Base-by-base conservation (phyloP, 805 yeast genomes). In the Cyberlindnera xylosilytica region DNA sequence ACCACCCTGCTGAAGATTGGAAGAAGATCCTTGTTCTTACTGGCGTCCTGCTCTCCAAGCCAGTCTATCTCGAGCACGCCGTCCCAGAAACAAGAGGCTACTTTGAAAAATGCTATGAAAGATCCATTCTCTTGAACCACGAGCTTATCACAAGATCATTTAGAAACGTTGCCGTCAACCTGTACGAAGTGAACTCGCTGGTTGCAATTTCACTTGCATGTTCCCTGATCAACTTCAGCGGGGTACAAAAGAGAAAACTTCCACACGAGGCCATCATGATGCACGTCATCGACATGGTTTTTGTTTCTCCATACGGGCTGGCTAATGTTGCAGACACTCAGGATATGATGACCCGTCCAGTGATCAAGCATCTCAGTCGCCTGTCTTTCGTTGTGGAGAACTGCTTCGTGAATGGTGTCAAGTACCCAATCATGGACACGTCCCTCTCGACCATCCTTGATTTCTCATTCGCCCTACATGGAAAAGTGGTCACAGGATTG, bases 291-390 rank as follows among this genome's bases (percentile, higher is more conserved):
- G 50, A 49, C 31, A 19, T 57, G 18, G 24, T 58, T 6, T 56
- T 54, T 45, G 35, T 32, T 15, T 52, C 59, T 4, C 54, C 56
- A 1, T 39, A 44, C 11, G 58, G 63, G 7, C 20, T 57, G 6
- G 12, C 37, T 1, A 10, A 18, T 20, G 3, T 26, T 23, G 49
- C 44, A 3, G 38, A 34, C 22, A n/a, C 26, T 17, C 36, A 5
- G 39, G 47, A n/a, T 20, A 34, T 34, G 36, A 39, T 13, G 10
- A 16, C 9, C 7, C 36, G 13, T 17, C 83, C 83, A 0, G 69
- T 70, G 1, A 45, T 73, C 22, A 73, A 70, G 42, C 77, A 77
- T 48, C 51, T 79, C 34, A 78, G 69, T 53, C 63, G 71, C 35
- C 47, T 80, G 17, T 69, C 83, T 0, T 66, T 69, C 35, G 50